Evolutionary conservation across 2,329 filamentous ascomycete genomes (phyloP), one percentile per base, ranked within the genome.

Genomic region (Paracoccidioides lutzii): DNA sequence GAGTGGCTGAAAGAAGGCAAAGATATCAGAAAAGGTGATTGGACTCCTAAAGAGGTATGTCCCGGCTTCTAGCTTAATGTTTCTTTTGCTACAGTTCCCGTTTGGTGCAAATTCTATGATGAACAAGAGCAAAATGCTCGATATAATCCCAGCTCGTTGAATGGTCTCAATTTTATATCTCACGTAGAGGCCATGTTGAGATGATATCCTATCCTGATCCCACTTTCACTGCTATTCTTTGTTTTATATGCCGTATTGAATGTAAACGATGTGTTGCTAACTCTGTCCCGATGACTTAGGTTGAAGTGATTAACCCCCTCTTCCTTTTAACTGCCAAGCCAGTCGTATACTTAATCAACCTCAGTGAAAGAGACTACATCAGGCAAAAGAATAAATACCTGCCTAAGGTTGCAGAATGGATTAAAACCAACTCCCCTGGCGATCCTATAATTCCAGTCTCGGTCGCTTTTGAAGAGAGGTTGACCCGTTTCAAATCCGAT

Each of bases 121-220:
- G 93, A 97, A 84, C 86, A 95, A 95, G 86, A 93, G 90, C 88
- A 84, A 81, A 78, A 78, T 81, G 88, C 89, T 90, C 87, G 87
- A 90, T 80, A 78, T 88, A 90, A 95, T 88, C 93, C 93, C 93
- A 98, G 93, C 93, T 98, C 93, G 87, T 95, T 85, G 91, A 97
- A 85, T 82, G 70, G 81, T 82, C 86, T 87, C 83, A 80, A 75
- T 71, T 76, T 73, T 76, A 76, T 75, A 82, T 71, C 71, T 80
- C 77, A 88, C 83, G 81, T 80, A 78, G 86, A 88, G 86, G 79
- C 78, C 79, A 81, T 83, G 70, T 75, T 96, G 91, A 94, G 90
- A 96, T 85, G 59, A 87, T 78, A 76, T 81, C 80, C 79, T 75
- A 76, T 71, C 83, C 87, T 89, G 87, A 88, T 74, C 55, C 41